Base-by-base conservation (phyloP, 306 rosid genomes). In the Citrullus mucosospermus region DNA sequence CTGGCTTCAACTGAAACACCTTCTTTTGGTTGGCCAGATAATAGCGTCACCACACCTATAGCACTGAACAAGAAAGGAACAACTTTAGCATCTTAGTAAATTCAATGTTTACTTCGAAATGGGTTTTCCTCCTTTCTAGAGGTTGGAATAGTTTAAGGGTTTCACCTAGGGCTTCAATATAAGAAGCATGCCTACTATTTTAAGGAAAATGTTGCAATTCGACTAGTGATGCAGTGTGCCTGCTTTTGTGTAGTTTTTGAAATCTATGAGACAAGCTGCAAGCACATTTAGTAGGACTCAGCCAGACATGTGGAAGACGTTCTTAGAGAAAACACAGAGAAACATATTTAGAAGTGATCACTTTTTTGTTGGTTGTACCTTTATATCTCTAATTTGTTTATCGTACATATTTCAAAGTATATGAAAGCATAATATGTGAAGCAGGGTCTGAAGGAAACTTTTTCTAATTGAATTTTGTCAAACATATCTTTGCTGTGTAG, bases 1-100 rank as follows among this genome's bases (percentile, higher is more conserved):
- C 96, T 89, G 61, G 98, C 99, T 85, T 92, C 99, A 84, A 96
- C 87, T 51, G 95, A 85, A 68, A 91, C 96, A 22, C 95, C 99
- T 88, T 89, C 99, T 84, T 88, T 96, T 85, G 98, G 98, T 80
- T 87, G 97, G 78, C 99, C 98, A 79, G 99, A 88, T 85, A 96
- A 80, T 74, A 96, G 82, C 67, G 96, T 81, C 58, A 91, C 91
- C 58, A 67, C 74, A 59, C 99, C 99, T 80, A 78, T 87, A 76
- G 97, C 99, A 88, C 99, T 96, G 91, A 54, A 85, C 78, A 34
- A 68, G 80, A 54, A 81, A 66, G 79, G 69, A 82, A 81, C 78
- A 75, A 79, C 44, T 68, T 82, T 78, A 91, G 86, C 66, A 80
- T 77, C 81, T 78, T 79, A 48, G 60, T 71, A 46, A 15, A 30